Percentiles rank a stretch among this genome's conserved stretches.
Conservation (phyloP, 2,329 filamentous ascomycete species). For the Cordyceps cicadae region DNA sequence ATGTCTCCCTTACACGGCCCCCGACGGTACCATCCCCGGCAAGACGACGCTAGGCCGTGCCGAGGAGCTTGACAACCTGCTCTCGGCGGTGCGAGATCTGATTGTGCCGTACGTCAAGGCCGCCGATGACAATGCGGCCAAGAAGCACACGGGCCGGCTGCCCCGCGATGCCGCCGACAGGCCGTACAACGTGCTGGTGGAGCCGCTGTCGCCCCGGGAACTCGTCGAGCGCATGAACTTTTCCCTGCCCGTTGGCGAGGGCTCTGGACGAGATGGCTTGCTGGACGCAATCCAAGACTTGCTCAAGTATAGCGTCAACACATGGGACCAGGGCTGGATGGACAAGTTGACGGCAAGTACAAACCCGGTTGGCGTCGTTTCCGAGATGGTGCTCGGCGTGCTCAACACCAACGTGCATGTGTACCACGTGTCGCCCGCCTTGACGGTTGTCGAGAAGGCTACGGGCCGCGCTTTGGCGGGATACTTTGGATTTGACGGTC, state of each 20-base stretch:
- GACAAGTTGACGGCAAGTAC: constrained; percentile 92
- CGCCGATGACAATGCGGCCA: constrained; percentile 55
- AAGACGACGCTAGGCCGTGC: constrained; percentile 3
- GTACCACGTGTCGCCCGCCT: constrained; percentile 83
- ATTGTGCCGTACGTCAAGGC: constrained; percentile 62
- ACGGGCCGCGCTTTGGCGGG: constrained; percentile 64
- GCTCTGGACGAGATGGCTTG: constrained; percentile 63
- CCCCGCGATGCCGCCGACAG: constrained; percentile 25
- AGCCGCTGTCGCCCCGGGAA: constrained; percentile 52
- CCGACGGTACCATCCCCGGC: neutral
- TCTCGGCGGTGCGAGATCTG: constrained; percentile 57
- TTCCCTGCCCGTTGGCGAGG: constrained; percentile 45
- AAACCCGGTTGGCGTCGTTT: constrained; percentile 80
- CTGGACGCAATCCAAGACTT: constrained; percentile 62
- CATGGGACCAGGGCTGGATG: constrained; percentile 92
- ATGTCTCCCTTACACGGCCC: neutral
- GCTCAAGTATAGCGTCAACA: constrained; percentile 84
- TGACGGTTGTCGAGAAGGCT: constrained; percentile 80
- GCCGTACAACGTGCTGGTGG: constrained; percentile 50
- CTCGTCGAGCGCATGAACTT: constrained; percentile 48
- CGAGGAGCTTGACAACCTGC: constrained; percentile 41
- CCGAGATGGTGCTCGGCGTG: constrained; percentile 74
- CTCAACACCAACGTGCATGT: constrained; percentile 94
- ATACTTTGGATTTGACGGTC: constrained; percentile 67
- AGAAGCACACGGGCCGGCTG: constrained; percentile 41